These are phyloP conservation scores for Themeda triandra DNA, from an alignment of 176 grass and related monocot species.

Conservation along the genomic window DNA sequence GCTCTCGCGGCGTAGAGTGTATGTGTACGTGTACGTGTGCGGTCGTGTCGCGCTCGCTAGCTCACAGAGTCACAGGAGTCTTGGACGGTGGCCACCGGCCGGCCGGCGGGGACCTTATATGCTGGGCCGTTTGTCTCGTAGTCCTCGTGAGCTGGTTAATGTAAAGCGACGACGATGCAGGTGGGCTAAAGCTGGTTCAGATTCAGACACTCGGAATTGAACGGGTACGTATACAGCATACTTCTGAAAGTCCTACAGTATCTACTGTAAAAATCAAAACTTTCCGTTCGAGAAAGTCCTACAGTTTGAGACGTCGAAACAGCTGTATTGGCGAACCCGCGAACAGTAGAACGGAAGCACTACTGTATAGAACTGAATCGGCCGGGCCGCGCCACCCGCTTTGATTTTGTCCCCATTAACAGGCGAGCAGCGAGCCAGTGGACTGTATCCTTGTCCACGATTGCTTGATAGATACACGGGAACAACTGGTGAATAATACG, in stretches of 20 bases:
- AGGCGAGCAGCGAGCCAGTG: neutral
- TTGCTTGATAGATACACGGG: constrained; percentile 31
- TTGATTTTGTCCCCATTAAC: neutral
- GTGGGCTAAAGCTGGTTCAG: neutral
- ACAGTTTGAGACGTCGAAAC: neutral
- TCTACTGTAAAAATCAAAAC: neutral
- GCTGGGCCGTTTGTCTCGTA: neutral
- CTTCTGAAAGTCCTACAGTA: neutral
- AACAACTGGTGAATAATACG: constrained; percentile 18
- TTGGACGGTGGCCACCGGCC: constrained; percentile 3
- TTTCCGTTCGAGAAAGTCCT: neutral
- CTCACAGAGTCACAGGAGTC: neutral
- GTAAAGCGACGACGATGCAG: constrained; percentile 8
- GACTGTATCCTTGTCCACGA: constrained; percentile 6
- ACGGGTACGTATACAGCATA: neutral
- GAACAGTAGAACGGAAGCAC: neutral
- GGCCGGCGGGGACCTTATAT: constrained; percentile 5
- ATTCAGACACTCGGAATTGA: neutral
- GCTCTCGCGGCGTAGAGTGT: neutral
- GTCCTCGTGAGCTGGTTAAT: constrained; percentile 17
- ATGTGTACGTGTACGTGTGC: neutral
- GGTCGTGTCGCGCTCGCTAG: neutral
- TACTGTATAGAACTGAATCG: neutral
- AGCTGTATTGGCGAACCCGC: neutral
- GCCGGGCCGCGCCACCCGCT: neutral